Conservation (phyloP, 768 basidiomycete species). For the Omphalotus guepiniiformis region DNA sequence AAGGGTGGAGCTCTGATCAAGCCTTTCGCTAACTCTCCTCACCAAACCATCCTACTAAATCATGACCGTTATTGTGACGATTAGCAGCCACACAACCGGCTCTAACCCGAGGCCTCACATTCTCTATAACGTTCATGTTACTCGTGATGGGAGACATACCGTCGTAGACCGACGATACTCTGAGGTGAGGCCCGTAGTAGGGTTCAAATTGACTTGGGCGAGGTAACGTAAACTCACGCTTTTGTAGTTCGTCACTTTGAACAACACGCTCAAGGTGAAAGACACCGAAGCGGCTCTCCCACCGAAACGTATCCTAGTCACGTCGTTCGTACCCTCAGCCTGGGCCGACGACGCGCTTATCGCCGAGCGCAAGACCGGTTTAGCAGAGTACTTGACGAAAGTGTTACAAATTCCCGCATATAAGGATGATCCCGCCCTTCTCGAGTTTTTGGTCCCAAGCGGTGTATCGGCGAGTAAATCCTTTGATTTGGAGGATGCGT, state of each 20-base stretch:
- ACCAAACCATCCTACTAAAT: too few species aligned
- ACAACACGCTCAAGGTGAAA: slow-evolving; percentile 33
- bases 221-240: not conserved
- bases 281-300: slow-evolving; percentile 33
- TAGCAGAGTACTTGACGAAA: slow-evolving; percentile 37
- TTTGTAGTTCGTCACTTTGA: slow-evolving; percentile 35
- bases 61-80: slow-evolving; percentile 28
- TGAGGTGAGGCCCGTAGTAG: slow-evolving; percentile 27
- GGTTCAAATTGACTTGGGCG: slow-evolving; percentile 4
- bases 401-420: slow-evolving; percentile 34
- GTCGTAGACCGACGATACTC: slow-evolving; percentile 37
- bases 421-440: slow-evolving; percentile 27
- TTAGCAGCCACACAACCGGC: slow-evolving; percentile 41
- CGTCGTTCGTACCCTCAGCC: slow-evolving; percentile 44
- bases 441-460: slow-evolving; percentile 34
- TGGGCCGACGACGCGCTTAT: slow-evolving; percentile 53
- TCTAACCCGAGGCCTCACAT: slow-evolving; percentile 44
- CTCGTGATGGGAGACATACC: slow-evolving; percentile 27
- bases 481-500: slow-evolving; percentile 41
- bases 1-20: too few species aligned
- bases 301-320: slow-evolving; percentile 47
- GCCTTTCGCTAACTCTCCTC: too few species aligned
- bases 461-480: slow-evolving; percentile 8
- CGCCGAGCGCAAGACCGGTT: slow-evolving; percentile 44
- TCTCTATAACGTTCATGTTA: slow-evolving; percentile 38